phyloP scores from a whole-genome alignment of 2,329 filamentous ascomycete genomes.

The Aspergillus novoparasiticus region DNA sequence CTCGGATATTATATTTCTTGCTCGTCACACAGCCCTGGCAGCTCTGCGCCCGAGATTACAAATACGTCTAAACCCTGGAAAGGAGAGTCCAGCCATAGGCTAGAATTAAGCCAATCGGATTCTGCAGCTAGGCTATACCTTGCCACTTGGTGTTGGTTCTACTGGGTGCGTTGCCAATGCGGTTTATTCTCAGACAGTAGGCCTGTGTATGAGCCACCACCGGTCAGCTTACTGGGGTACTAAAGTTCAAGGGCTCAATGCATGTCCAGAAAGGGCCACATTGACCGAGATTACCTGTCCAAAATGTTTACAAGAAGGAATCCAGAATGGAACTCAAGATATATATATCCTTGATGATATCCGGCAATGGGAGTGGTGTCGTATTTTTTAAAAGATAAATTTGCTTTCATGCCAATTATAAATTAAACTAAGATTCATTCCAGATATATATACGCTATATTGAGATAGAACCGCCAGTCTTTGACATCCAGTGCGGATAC shows the following conservation, averaged over 20 bases:
- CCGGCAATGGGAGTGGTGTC: not conserved
- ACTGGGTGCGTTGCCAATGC: not conserved
- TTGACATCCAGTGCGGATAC: not conserved
- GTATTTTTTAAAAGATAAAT: not conserved
- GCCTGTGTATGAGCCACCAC: not conserved
- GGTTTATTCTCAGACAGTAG: not conserved
- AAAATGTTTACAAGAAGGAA: not conserved
- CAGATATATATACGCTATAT: not conserved
- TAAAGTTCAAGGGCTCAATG: not conserved
- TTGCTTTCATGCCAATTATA: not conserved
- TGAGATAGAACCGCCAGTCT: not conserved
- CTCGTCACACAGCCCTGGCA: not conserved
- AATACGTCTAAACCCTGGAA: not conserved
- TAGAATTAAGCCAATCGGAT: not conserved
- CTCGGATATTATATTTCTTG: not conserved
- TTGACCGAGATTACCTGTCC: not conserved
- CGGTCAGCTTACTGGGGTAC: not conserved
- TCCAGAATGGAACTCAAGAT: not conserved
- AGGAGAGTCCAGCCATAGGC: not conserved
- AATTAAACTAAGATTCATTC: not conserved
- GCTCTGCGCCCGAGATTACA: not conserved
- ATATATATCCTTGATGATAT: not conserved
- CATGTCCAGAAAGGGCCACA: not conserved
- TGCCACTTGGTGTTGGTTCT: not conserved
- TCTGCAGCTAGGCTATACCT: not conserved